These are phyloP conservation scores for Phytophthora lateralis DNA, from an alignment of 352 stramenopile genomes.

Conservation along the genomic window DNA sequence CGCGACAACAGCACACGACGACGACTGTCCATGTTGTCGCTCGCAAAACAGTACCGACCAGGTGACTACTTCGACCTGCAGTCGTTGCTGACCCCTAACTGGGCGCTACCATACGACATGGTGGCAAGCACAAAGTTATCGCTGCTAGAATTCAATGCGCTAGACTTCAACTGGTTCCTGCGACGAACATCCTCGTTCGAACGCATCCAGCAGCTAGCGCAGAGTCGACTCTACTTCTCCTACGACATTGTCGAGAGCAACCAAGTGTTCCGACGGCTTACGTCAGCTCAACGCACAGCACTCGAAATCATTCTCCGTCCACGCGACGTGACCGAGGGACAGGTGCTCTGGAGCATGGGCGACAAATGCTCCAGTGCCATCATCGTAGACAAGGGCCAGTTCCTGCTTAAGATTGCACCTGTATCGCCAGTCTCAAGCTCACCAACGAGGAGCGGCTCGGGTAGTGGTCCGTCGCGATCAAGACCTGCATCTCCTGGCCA, in stretches of 20 bases:
- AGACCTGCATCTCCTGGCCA: slow-evolving; percentile 27
- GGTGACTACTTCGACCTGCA: slow-evolving; percentile 91
- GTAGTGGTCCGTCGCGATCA: slow-evolving; percentile 19
- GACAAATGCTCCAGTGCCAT: slow-evolving; percentile 69
- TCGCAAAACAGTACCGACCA: slow-evolving; percentile 78
- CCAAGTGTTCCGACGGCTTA: slow-evolving; percentile 82
- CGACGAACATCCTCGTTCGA: slow-evolving; percentile 67
- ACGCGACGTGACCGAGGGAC: slow-evolving; percentile 58
- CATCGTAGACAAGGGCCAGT: slow-evolving; percentile 81
- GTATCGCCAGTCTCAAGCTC: slow-evolving; percentile 12
- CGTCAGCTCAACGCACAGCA: slow-evolving; percentile 80
- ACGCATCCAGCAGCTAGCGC: slow-evolving; percentile 73
- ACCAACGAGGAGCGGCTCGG: slow-evolving; percentile 14
- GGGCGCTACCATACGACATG: slow-evolving; percentile 67
- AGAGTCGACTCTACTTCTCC: slow-evolving; percentile 79
- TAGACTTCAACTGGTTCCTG: slow-evolving; percentile 89
- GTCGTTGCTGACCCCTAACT: slow-evolving; percentile 76
- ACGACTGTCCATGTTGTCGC: slow-evolving; percentile 63
- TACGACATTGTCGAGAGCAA: slow-evolving; percentile 86
- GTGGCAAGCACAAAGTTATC: slow-evolving; percentile 71
- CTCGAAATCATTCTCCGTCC: slow-evolving; percentile 83
- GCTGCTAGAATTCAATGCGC: slow-evolving; percentile 77
- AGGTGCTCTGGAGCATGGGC: slow-evolving; percentile 78
- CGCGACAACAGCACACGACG: slow-evolving; percentile 44
- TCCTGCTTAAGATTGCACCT: slow-evolving; percentile 58